Base-by-base conservation (phyloP, 176 grass and related monocot species). In the Bromus sterilis region DNA sequence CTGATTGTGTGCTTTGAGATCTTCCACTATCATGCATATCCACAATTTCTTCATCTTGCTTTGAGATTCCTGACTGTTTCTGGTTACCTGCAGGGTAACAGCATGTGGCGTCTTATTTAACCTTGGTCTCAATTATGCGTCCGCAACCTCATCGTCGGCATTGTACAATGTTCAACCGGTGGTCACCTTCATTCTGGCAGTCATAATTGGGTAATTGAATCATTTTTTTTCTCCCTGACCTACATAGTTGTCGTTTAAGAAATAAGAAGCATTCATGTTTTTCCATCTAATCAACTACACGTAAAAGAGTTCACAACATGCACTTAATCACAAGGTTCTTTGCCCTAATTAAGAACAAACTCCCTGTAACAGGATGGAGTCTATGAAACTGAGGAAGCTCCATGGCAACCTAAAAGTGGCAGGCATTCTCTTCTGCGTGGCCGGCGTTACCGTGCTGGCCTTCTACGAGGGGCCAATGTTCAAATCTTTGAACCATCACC, bases 401-500 rank as follows among this genome's bases (percentile, higher is more conserved):
- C 89, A 93, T 20, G 91, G 94, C 7, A 83, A 89, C 25, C 68
- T 86, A 4, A 97, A 94, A 36, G 77, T 84, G 25, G 83, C 83
- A 7, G 91, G 89, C 18, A 86, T 97, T 37, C 44, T 78, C 9
- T 71, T 94, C 41, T 92, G 91, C 66, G 5, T 88, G 18, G 82
- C 73, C 15, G 94, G 91, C 11, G 85, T 92, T 44, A 68, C 87
- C 7, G 35, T 83, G 32, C 83, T 97, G 24, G 91, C 91, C 24
- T 92, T 94, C 83, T 97, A 97, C 42, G 28, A 84, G 12, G 94
- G 91, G 2, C 89, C 87, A n/a, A 69, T 74, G 66, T 84, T 90
- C 24, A 90, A 66, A 76, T 91, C 89, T 33, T 88, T 97, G 25
- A 86, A 79, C 53, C 91, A 80, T 37, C 87, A 83, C 43, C 79